A percentile compares a stretch with the other conserved stretches of the same genome.
phyloP scores from a whole-genome alignment of 129 eudicot genomes.

The Lactuca saligna region DNA sequence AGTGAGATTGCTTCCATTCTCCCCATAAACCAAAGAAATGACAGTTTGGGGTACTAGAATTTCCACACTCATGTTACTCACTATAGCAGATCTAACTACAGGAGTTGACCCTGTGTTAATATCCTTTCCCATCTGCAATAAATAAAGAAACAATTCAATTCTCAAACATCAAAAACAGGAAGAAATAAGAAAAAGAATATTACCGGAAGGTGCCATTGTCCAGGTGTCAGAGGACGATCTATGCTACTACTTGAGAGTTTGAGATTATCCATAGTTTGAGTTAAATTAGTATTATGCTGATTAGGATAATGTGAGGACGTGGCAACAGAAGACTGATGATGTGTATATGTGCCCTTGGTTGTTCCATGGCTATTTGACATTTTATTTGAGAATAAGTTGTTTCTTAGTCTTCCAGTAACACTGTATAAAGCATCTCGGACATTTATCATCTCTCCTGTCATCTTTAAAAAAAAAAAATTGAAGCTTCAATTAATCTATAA shows the following conservation, averaged over 20 bases:
- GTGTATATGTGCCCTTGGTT: constrained; percentile 21
- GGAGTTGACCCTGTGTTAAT: constrained; percentile 41
- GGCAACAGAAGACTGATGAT: background rate
- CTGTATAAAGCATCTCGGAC: constrained; percentile 64
- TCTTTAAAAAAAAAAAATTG: constrained; percentile 37
- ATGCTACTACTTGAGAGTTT: constrained; percentile 39
- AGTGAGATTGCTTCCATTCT: constrained; percentile 67
- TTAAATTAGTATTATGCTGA: constrained; percentile 31
- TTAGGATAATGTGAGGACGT: constrained; percentile 31
- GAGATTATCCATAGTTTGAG: constrained; percentile 45
- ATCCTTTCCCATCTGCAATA: constrained; percentile 42
- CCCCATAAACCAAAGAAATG: constrained; percentile 65
- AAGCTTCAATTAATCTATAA: background rate
- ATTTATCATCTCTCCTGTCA: constrained; percentile 62
- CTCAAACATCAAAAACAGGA: background rate
- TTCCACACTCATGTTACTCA: constrained; percentile 69
- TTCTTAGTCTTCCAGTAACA: constrained; percentile 64
- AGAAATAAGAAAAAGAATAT: constrained; percentile 11
- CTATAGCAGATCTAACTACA: constrained; percentile 57
- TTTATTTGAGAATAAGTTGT: constrained; percentile 42
- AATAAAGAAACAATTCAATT: constrained; percentile 13
- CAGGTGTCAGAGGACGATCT: constrained; percentile 39
- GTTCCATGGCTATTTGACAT: constrained; percentile 39
- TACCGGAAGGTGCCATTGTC: constrained; percentile 44
- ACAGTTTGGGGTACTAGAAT: constrained; percentile 58